A percentile compares a stretch with the other conserved stretches of the same genome.
Evolutionary conservation across 2,329 filamentous ascomycete genomes (phyloP).

Genomic region (Golovinomyces cichoracearum): DNA sequence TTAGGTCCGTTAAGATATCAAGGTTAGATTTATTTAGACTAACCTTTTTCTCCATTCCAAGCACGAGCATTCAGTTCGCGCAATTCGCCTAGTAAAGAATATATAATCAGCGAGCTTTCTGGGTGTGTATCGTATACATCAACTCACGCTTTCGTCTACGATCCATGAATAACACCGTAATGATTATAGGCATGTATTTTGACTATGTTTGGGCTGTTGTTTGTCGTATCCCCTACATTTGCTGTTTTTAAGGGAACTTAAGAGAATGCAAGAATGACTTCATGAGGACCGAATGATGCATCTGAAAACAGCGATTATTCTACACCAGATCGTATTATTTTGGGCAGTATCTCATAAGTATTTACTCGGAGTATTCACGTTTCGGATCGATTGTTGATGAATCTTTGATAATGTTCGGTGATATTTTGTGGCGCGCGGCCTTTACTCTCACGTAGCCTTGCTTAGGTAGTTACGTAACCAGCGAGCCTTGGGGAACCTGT

Average conservation of each 20-base stretch:
- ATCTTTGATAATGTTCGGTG: not conserved
- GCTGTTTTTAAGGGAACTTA: conserved; percentile 14
- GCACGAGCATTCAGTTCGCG: conserved; percentile 65
- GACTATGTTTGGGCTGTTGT: not conserved
- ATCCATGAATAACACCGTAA: conserved; percentile 26
- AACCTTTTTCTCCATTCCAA: conserved; percentile 77
- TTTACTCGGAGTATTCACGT: not conserved
- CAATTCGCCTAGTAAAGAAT: conserved; percentile 46
- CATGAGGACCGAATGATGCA: conserved; percentile 15
- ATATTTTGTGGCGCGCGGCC: not conserved
- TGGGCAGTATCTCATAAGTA: not conserved
- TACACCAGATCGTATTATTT: not conserved
- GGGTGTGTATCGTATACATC: not conserved
- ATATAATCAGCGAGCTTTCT: conserved; percentile 6
- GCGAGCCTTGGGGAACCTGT: no score
- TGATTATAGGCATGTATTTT: not conserved
- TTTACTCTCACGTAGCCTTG: not conserved
- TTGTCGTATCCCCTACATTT: conserved; percentile 15
- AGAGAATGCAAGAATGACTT: conserved; percentile 12
- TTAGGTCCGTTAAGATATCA: conserved; percentile 5
- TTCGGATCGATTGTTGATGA: not conserved
- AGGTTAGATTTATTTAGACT: not conserved
- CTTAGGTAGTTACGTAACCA: not conserved
- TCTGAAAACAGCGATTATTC: conserved; percentile 9
- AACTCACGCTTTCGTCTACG: conserved; percentile 35